Conservation (phyloP, 1,284 basidiomycete genomes). For the Leccinum solheimii region DNA sequence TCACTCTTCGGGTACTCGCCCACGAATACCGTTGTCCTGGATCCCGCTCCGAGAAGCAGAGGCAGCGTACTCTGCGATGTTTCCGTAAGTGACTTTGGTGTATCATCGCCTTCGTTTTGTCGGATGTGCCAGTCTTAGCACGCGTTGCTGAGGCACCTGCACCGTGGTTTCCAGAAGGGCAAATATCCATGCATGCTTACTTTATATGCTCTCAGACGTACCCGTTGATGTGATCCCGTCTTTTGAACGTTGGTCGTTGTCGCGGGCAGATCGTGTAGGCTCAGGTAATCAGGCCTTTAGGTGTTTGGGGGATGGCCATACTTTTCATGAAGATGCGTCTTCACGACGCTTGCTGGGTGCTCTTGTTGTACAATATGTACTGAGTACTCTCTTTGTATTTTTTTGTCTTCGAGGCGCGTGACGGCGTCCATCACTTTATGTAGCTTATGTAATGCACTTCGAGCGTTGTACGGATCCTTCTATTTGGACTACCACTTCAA, state of each 20-base stretch:
- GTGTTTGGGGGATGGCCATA: background rate
- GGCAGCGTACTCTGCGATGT: constrained; percentile 29
- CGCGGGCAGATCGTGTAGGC: background rate
- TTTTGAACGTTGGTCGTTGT: background rate
- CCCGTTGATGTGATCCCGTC: background rate
- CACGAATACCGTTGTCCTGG: constrained; percentile 24
- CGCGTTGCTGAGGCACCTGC: background rate
- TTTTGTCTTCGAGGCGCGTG: too few species aligned
- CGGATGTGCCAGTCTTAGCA: constrained; percentile 6
- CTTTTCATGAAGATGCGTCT: background rate
- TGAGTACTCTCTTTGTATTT: too few species aligned
- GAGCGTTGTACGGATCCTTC: background rate
- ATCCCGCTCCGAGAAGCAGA: constrained; percentile 32
- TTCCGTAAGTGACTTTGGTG: constrained; percentile 25
- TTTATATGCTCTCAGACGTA: background rate
- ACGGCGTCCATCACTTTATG: too few species aligned
- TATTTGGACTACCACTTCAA: constrained; percentile 1
- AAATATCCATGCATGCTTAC: background rate
- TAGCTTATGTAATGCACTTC: constrained; percentile 15
- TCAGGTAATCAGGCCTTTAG: background rate
- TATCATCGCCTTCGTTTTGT: background rate
- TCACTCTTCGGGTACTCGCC: background rate
- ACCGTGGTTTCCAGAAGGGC: background rate
- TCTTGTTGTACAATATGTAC: too few species aligned
- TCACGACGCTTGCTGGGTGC: background rate